A percentile compares a stretch with the other conserved stretches of the same genome.
These are phyloP conservation scores for Hyaloperonospora brassicae DNA, from an alignment of 352 stramenopile species.

Conservation along the genomic window DNA sequence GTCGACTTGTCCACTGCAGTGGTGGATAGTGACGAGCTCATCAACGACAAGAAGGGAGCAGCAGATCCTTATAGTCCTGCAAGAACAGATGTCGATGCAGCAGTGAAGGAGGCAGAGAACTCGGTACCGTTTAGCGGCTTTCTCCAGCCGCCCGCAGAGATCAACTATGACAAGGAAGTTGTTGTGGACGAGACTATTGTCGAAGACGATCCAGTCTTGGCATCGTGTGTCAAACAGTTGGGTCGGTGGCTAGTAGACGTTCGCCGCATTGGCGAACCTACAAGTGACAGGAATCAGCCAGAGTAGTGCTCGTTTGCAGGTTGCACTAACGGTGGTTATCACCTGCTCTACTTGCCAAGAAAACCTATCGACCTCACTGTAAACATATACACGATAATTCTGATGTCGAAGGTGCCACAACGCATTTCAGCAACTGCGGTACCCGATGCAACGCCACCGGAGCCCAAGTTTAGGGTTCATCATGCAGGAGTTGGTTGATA, in stretches of 20 bases:
- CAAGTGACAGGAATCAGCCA: conserved; percentile 18
- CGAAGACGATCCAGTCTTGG: conserved; percentile 49
- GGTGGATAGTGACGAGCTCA: conserved; percentile 43
- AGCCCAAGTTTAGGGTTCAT: no score
- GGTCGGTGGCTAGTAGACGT: conserved; percentile 55
- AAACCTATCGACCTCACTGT: no score
- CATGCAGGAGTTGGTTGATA: no score
- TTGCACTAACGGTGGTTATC: no score
- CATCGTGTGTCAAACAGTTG: conserved; percentile 44
- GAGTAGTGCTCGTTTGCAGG: no score
- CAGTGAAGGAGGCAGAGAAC: conserved; percentile 6
- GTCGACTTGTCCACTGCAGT: conserved; percentile 70
- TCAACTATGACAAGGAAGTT: conserved; percentile 25
- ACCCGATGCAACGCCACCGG: no score
- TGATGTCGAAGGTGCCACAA: no score
- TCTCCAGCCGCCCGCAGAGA: conserved; percentile 35
- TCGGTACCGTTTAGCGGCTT: conserved; percentile 46
- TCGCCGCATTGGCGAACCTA: conserved; percentile 31
- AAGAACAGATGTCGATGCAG: neutral
- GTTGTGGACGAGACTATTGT: conserved; percentile 31
- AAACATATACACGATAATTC: no score
- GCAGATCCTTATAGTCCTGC: neutral
- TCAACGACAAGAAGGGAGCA: conserved; percentile 1
- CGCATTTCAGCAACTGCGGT: no score
- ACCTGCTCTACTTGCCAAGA: no score